Conservation (phyloP, 148 eudicot species). For the Amaranthus cruentus region DNA sequence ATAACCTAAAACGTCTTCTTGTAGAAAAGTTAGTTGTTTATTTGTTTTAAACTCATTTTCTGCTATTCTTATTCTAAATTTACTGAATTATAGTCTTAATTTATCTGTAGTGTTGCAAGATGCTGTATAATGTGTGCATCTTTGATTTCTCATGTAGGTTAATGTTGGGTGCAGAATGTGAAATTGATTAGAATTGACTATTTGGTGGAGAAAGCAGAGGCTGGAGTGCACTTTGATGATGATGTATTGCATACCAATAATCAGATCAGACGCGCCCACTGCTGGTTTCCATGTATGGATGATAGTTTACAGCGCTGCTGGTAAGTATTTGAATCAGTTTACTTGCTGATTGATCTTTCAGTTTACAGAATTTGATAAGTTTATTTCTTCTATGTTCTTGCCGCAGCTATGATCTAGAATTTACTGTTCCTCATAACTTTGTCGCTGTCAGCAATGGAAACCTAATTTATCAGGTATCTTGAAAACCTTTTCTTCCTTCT, state of each 20-base stretch:
- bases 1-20: not conserved
- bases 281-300: conserved; percentile 99
- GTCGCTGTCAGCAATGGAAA: conserved; percentile 91
- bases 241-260: conserved; percentile 77
- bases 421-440: conserved; percentile 79
- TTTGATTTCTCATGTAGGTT: conserved; percentile 75
- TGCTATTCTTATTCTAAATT: not conserved
- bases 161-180: conserved; percentile 88
- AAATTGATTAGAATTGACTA: conserved; percentile 79
- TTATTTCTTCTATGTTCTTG: conserved; percentile 21
- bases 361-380: conserved; percentile 1
- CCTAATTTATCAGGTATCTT: conserved; percentile 79
- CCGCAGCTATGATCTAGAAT: conserved; percentile 84
- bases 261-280: conserved; percentile 94
- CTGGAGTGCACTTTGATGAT: conserved; percentile 84
- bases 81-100: not conserved
- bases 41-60: not conserved
- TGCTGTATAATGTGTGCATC: conserved; percentile 32
- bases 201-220: conserved; percentile 95
- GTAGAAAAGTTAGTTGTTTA: not conserved
- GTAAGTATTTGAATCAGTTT: conserved; percentile 36
- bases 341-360: conserved; percentile 10
- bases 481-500: not conserved
- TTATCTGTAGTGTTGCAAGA: conserved; percentile 14
- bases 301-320: conserved; percentile 84